Conservation (phyloP, 139 green algal genomes). For the Coelastrella sp. region DNA sequence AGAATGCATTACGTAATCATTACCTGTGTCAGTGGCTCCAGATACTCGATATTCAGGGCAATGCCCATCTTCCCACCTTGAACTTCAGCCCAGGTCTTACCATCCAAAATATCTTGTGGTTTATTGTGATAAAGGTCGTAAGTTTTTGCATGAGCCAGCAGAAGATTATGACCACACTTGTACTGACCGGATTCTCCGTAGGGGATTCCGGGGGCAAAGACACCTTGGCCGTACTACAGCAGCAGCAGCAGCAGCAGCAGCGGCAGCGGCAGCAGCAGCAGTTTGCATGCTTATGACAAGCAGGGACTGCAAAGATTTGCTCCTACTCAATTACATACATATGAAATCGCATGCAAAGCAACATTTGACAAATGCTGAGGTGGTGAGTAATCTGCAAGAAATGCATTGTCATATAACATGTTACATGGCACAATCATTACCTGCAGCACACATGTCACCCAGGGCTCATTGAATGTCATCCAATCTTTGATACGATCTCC, state of each 20-base stretch:
- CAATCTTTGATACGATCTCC: conserved; percentile 59
- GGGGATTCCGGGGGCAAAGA: conserved; percentile 44
- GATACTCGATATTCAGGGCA: conserved; percentile 57
- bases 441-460: conserved; percentile 42
- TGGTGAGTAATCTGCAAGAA: too few species aligned
- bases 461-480: conserved; percentile 70
- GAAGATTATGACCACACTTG: conserved; percentile 55
- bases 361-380: too few species aligned
- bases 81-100: not conserved
- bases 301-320: too few species aligned
- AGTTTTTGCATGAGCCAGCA: conserved; percentile 59
- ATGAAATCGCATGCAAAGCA: too few species aligned
- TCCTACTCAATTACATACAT: too few species aligned
- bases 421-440: too few species aligned
- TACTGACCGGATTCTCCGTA: conserved; percentile 26
- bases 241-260: conserved; percentile 19
- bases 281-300: too few species aligned
- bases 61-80: conserved; percentile 54
- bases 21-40: conserved; percentile 38
- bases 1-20: not conserved
- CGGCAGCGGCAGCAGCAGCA: not conserved
- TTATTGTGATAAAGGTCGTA: conserved; percentile 40
- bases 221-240: conserved; percentile 41
- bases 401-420: too few species aligned
- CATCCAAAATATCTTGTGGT: not conserved